A percentile compares a stretch with the other conserved stretches of the same genome.
Conservation (phyloP, 176 grass and related monocot species). For the Lolium multiflorum region DNA sequence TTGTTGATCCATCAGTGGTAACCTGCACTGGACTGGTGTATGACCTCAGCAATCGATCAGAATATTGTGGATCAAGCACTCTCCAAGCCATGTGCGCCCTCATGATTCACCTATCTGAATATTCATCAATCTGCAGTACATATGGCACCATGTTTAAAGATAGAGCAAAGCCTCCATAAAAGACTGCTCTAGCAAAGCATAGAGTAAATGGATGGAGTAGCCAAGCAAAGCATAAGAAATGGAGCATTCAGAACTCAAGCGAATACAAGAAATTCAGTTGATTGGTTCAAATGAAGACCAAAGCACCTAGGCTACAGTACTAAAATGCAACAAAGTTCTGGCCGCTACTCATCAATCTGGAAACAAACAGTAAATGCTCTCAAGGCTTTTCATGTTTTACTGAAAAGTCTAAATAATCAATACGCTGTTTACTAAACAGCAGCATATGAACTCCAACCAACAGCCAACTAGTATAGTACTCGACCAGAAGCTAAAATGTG, state of each 20-base stretch:
- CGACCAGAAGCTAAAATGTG: not conserved
- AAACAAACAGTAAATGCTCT: not conserved
- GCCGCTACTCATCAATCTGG: not conserved
- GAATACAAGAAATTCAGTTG: too few species aligned
- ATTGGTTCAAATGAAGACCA: not conserved
- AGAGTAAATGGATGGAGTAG: not conserved
- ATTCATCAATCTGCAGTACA: slow-evolving; percentile 75
- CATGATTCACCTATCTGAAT: slow-evolving; percentile 82
- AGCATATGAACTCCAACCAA: slow-evolving; percentile 16
- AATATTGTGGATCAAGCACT: slow-evolving; percentile 72
- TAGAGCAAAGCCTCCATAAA: slow-evolving; percentile 17
- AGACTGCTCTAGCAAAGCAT: slow-evolving; percentile 20
- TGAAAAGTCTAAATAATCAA: slow-evolving; percentile 12
- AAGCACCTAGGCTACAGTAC: not conserved
- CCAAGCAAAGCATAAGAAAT: slow-evolving; percentile 12
- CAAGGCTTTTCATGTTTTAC: not conserved
- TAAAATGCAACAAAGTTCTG: slow-evolving; percentile 20
- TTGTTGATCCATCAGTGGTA: slow-evolving; percentile 54
- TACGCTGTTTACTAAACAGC: not conserved
- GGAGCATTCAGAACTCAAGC: not conserved
- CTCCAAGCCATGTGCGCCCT: slow-evolving; percentile 84
- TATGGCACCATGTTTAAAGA: slow-evolving; percentile 24
- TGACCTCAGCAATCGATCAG: slow-evolving; percentile 73
- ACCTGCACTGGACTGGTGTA: slow-evolving; percentile 70
- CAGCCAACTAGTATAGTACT: not conserved